Evolutionary conservation across 371 early-diverging fungal species (phyloP).

Genomic region (Umbelopsis sp.): DNA sequence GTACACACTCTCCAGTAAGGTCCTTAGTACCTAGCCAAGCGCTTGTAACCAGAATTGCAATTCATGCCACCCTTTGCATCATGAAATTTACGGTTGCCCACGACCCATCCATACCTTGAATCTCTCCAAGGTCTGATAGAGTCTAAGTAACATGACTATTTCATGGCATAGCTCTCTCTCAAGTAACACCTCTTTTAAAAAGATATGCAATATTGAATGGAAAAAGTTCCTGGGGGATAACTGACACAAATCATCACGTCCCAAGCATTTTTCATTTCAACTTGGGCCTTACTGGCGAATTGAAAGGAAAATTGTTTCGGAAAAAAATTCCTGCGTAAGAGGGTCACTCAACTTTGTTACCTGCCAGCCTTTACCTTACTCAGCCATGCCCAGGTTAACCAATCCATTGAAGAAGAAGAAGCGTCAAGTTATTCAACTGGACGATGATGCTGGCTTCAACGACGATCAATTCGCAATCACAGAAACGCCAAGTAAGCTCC

Average conservation of each 20-base stretch:
- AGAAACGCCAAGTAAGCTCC: slow-evolving; percentile 38
- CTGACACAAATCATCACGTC: neutral
- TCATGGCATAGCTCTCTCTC: too few relatives aligned
- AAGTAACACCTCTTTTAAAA: too few relatives aligned
- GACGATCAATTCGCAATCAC: slow-evolving; percentile 55
- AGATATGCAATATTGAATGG: too few relatives aligned
- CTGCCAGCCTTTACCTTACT: neutral
- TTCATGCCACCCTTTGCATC: too few relatives aligned
- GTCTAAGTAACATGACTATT: too few relatives aligned
- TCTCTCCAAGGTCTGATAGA: too few relatives aligned
- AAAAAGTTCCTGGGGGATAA: too few relatives aligned
- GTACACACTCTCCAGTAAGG: too few relatives aligned
- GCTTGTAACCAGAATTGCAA: too few relatives aligned
- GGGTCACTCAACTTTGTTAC: neutral
- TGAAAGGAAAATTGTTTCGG: neutral
- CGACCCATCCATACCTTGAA: too few relatives aligned
- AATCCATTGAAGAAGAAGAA: slow-evolving; percentile 18
- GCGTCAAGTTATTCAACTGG: slow-evolving; percentile 45
- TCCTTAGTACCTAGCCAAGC: too few relatives aligned
- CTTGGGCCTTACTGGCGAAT: neutral
- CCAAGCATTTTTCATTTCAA: neutral
- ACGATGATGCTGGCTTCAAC: slow-evolving; percentile 57
- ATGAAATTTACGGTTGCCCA: too few relatives aligned
- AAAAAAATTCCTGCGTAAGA: slow-evolving; percentile 5
- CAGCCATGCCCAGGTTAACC: slow-evolving; percentile 11